Evolutionary conservation across 2,329 filamentous ascomycete species (phyloP).

Genomic region (Xylariaceae sp.): DNA sequence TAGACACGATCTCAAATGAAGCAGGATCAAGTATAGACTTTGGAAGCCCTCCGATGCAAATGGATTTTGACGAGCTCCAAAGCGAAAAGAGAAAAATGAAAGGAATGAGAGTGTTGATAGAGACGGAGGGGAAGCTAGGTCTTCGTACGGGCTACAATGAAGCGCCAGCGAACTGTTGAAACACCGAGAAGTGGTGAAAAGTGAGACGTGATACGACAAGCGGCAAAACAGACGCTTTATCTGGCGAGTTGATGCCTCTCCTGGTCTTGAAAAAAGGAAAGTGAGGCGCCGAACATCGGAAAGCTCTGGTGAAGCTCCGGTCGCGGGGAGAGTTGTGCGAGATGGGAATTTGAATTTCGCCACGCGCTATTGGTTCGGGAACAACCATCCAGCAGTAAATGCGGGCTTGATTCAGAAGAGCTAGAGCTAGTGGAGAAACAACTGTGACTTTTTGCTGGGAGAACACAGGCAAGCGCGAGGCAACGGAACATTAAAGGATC

Average conservation of each 20-base stretch:
- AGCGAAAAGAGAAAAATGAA: not conserved
- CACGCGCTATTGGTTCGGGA: constrained; percentile 18
- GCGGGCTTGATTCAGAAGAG: too few relatives aligned
- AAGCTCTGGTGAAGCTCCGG: constrained; percentile 24
- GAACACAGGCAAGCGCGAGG: too few relatives aligned
- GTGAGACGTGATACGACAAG: not conserved
- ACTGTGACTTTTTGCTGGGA: too few relatives aligned
- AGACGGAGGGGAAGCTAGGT: not conserved
- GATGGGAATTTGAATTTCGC: constrained; percentile 24
- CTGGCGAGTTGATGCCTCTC: not conserved
- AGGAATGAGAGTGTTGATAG: not conserved
- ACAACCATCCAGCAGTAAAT: too few relatives aligned
- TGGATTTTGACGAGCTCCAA: not conserved
- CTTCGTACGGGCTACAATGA: not conserved
- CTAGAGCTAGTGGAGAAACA: too few relatives aligned
- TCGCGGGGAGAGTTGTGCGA: constrained; percentile 22
- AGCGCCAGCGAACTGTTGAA: not conserved
- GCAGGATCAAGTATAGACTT: not conserved
- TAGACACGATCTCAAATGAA: not conserved
- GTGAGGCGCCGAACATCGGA: constrained; percentile 28
- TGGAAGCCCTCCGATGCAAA: too few relatives aligned
- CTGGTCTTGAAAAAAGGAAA: constrained; percentile 8
- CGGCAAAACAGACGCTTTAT: constrained; percentile 3
- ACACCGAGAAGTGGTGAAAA: not conserved
- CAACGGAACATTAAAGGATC: too few relatives aligned